phyloP scores from a whole-genome alignment of 192 early-diverging fungal species.

The Backusella luteola region DNA sequence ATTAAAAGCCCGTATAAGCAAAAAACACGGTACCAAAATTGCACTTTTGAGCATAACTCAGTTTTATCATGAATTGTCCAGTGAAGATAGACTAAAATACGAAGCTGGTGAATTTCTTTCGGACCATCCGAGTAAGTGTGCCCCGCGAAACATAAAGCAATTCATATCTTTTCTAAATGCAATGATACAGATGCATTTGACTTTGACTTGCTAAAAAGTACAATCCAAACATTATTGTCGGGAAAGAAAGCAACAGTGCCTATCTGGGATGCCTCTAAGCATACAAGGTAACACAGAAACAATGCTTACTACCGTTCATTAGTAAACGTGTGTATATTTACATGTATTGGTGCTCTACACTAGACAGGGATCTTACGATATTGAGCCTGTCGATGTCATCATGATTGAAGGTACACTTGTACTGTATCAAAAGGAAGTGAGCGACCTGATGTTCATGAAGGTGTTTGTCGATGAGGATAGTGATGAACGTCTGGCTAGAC shows the following conservation, averaged over 20 bases:
- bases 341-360: background rate
- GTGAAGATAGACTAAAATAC: conserved; percentile 49
- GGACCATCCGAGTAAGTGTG: conserved; percentile 58
- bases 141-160: too few relatives aligned
- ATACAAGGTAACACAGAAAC: conserved; percentile 40
- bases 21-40: conserved; percentile 32
- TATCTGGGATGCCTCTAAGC: conserved; percentile 57
- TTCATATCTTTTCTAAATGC: conserved; percentile 16
- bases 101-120: conserved; percentile 57
- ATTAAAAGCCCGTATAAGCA: background rate
- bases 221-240: conserved; percentile 48
- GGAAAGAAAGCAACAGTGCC: conserved; percentile 58
- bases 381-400: conserved; percentile 59
- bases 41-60: conserved; percentile 63
- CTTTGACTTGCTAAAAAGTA: conserved; percentile 60
- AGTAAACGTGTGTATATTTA: background rate
- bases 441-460: conserved; percentile 72
- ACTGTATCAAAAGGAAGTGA: conserved; percentile 67
- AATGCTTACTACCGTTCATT: background rate
- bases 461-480: conserved; percentile 85
- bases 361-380: conserved; percentile 27
- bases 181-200: conserved; percentile 64
- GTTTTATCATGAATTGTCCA: conserved; percentile 59
- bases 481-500: conserved; percentile 65
- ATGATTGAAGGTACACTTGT: conserved; percentile 79